These are phyloP conservation scores for Starmerella floricola DNA, from an alignment of 805 yeast genomes.

Conservation along the genomic window DNA sequence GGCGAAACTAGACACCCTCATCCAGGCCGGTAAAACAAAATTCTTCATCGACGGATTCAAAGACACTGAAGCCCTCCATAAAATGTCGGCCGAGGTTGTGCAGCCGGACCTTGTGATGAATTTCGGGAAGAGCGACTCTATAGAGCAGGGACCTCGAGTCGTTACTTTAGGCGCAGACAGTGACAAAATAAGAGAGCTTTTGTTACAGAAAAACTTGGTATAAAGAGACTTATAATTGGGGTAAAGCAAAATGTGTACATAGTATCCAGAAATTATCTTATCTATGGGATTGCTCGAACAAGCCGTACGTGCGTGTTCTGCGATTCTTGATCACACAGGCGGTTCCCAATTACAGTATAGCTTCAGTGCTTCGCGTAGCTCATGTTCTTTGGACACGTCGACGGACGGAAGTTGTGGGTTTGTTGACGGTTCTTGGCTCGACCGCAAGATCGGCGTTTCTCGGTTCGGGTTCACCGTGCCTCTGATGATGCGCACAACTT, in stretches of 20 bases:
- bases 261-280: too few species aligned
- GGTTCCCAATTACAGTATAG: constrained; percentile 27
- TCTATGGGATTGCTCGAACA: too few species aligned
- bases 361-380: constrained; percentile 28
- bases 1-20: constrained; percentile 12
- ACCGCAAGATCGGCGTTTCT: constrained; percentile 61
- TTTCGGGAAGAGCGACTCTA: constrained; percentile 5
- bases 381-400: constrained; percentile 25
- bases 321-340: too few species aligned
- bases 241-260: too few species aligned
- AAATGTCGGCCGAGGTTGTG: constrained; percentile 16
- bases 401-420: constrained; percentile 41
- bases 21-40: constrained; percentile 16
- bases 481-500: constrained; percentile 38
- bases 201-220: constrained; percentile 11
- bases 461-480: constrained; percentile 70
- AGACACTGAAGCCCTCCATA: neutral
- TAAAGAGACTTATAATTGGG: neutral
- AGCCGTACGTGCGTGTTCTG: too few species aligned
- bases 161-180: neutral
- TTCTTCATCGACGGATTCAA: constrained; percentile 19
- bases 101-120: constrained; percentile 20
- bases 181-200: constrained; percentile 2
- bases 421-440: constrained; percentile 40
- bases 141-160: constrained; percentile 4